Percentiles rank a stretch among this genome's conserved stretches.
Evolutionary conservation across 2,329 filamentous ascomycete genomes (phyloP).

Genomic region (Lachnellula willkommii): DNA sequence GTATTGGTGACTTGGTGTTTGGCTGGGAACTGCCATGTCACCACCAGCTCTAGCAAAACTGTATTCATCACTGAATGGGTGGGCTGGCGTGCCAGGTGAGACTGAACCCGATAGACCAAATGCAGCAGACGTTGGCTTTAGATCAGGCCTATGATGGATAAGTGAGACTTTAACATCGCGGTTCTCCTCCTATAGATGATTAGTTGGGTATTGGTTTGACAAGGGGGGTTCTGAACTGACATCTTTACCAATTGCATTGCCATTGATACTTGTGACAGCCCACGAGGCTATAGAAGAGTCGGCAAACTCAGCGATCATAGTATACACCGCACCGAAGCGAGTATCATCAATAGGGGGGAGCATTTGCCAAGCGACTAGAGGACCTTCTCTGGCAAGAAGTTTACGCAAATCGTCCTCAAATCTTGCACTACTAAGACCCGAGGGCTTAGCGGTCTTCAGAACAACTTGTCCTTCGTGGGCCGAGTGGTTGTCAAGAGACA

Average conservation of each 20-base stretch:
- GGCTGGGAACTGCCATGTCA: not conserved
- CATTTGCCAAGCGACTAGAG: slow-evolving; percentile 48
- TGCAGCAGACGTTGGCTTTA: not conserved
- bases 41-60: not conserved
- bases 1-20: not conserved
- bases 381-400: slow-evolving; percentile 43
- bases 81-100: not conserved
- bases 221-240: not conserved
- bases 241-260: not conserved
- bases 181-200: not conserved
- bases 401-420: slow-evolving; percentile 38
- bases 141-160: not conserved
- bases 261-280: slow-evolving; percentile 33
- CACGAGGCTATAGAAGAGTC: slow-evolving; percentile 41
- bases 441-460: slow-evolving; percentile 41
- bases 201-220: not conserved
- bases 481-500: slow-evolving; percentile 19
- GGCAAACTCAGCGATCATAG: slow-evolving; percentile 48
- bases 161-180: not conserved
- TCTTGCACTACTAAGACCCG: slow-evolving; percentile 20
- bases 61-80: not conserved
- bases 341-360: slow-evolving; percentile 25
- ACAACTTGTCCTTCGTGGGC: slow-evolving; percentile 51
- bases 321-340: not conserved
- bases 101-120: not conserved